phyloP scores from a whole-genome alignment of 2,329 filamentous ascomycete species.

The Diaporthe amygdali region DNA sequence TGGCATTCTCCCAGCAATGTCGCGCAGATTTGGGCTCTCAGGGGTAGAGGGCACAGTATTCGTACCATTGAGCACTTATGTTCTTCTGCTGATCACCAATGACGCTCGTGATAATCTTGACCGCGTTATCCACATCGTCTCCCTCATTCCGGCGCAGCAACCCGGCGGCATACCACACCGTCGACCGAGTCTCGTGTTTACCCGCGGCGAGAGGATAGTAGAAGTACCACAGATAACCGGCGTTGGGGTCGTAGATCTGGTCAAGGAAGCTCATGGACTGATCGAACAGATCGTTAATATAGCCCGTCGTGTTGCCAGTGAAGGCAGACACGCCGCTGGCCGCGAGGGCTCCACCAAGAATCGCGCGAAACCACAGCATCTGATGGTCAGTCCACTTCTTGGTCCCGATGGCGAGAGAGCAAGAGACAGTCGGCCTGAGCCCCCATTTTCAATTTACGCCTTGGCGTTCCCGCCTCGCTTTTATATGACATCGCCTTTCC shows the following conservation, averaged over 20 bases:
- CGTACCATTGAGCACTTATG: constrained; percentile 57
- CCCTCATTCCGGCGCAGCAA: constrained; percentile 59
- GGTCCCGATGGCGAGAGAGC: background rate
- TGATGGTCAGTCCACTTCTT: background rate
- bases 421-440: background rate
- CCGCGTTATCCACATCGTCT: constrained; percentile 54
- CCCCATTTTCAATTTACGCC: background rate
- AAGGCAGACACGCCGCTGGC: constrained; percentile 7
- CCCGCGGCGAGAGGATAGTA: constrained; percentile 48
- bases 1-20: too few relatives aligned
- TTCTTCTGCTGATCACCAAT: constrained; percentile 59
- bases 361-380: constrained; percentile 12
- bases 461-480: background rate
- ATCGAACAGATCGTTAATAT: constrained; percentile 40
- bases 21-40: background rate
- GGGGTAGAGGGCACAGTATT: too few relatives aligned
- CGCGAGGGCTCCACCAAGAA: constrained; percentile 15
- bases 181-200: constrained; percentile 63
- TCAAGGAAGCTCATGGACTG: constrained; percentile 63
- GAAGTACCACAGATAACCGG: constrained; percentile 59
- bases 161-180: constrained; percentile 64
- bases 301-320: constrained; percentile 13
- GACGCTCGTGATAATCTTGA: constrained; percentile 59
- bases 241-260: constrained; percentile 54
- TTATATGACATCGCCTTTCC: background rate